These are phyloP conservation scores for Corymbia calophylla DNA, from an alignment of 441 rosid species.

Conservation along the genomic window DNA sequence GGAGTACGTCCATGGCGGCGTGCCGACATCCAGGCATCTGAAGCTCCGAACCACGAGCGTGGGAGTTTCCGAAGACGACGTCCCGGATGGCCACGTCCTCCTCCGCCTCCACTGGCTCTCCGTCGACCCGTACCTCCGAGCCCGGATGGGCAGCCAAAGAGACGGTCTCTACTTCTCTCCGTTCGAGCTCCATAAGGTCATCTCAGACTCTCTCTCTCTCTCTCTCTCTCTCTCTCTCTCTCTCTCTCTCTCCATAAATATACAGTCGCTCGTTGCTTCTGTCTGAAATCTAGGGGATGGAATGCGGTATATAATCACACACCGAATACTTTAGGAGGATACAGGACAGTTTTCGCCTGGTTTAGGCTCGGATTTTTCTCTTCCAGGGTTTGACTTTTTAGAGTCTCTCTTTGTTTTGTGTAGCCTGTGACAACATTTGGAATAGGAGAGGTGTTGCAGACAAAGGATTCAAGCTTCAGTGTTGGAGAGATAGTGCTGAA, in stretches of 20 bases:
- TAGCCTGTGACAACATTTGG: not conserved
- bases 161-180: not conserved
- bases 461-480: not conserved
- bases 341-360: not conserved
- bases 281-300: not conserved
- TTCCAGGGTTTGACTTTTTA: not conserved
- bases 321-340: not conserved
- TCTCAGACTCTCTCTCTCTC: not conserved
- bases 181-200: not conserved
- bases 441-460: not conserved
- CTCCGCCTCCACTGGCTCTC: not conserved
- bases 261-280: not conserved
- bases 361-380: not conserved
- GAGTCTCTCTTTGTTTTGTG: not conserved
- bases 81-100: not conserved
- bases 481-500: not conserved
- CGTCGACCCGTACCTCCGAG: not conserved
- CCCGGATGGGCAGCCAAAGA: not conserved
- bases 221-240: not conserved
- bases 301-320: not conserved
- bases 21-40: not conserved
- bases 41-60: not conserved
- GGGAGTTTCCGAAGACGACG: not conserved
- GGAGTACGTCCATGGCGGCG: not conserved
- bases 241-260: no score